Evolutionary conservation across 2,329 filamentous ascomycete species (phyloP).

Genomic region (Incumbomyces lentus): DNA sequence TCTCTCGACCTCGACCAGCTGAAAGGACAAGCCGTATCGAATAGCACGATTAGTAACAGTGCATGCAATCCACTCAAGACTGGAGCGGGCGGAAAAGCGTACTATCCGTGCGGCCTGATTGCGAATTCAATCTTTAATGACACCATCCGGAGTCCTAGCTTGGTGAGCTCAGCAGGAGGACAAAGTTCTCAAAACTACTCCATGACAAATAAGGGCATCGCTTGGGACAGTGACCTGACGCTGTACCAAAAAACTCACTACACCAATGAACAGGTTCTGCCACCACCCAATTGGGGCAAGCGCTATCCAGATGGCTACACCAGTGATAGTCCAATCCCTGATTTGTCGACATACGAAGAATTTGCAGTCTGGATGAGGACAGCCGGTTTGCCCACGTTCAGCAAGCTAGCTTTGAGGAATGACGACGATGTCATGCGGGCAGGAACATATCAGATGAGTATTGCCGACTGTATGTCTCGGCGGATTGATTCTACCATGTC

Average conservation of each 20-base stretch:
- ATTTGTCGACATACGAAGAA: slow-evolving; percentile 64
- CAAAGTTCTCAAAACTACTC: slow-evolving; percentile 47
- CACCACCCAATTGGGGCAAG: slow-evolving; percentile 75
- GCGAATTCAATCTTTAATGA: slow-evolving; percentile 98
- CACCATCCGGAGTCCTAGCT: slow-evolving; percentile 59
- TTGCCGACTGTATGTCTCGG: slow-evolving; percentile 59
- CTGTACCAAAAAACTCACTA: slow-evolving; percentile 67
- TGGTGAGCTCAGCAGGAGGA: slow-evolving; percentile 41
- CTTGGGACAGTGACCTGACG: slow-evolving; percentile 73
- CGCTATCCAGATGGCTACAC: slow-evolving; percentile 64
- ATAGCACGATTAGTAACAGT: slow-evolving; percentile 52
- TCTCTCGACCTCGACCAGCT: slow-evolving; percentile 78
- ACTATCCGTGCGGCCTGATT: slow-evolving; percentile 91
- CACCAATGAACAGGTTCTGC: slow-evolving; percentile 53
- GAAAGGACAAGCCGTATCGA: slow-evolving; percentile 56
- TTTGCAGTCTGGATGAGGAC: slow-evolving; percentile 99
- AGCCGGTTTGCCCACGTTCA: slow-evolving; percentile 84
- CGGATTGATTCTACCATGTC: slow-evolving; percentile 4
- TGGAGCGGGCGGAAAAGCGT: slow-evolving; percentile 49
- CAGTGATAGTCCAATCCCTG: slow-evolving; percentile 52
- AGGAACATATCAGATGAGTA: slow-evolving; percentile 67
- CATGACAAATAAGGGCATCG: slow-evolving; percentile 71
- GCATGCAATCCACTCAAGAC: slow-evolving; percentile 65
- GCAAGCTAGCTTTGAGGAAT: slow-evolving; percentile 82
- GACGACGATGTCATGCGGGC: slow-evolving; percentile 55